A percentile compares a stretch with the other conserved stretches of the same genome.
These are phyloP conservation scores for Phytopythium kandeliae DNA, from an alignment of 352 stramenopile species.

Conservation along the genomic window DNA sequence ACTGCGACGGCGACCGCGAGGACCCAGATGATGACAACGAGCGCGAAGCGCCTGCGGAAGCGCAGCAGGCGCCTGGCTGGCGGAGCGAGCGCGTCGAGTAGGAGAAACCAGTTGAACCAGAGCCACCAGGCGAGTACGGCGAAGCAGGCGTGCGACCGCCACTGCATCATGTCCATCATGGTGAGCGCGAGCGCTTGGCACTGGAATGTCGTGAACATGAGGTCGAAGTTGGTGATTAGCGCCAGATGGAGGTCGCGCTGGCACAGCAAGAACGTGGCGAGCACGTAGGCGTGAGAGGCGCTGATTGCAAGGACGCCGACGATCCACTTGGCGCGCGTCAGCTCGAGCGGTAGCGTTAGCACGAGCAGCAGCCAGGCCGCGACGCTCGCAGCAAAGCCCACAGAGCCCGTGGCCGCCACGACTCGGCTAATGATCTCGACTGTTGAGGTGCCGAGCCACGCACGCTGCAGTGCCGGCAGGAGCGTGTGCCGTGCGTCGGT, in stretches of 20 bases:
- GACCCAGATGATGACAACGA: constrained; percentile 11
- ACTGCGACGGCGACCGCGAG: constrained; percentile 4
- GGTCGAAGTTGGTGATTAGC: constrained; percentile 15
- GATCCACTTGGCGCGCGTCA: not conserved
- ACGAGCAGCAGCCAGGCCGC: not conserved
- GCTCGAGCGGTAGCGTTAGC: not conserved
- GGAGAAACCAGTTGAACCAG: constrained; percentile 45
- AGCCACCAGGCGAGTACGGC: constrained; percentile 35
- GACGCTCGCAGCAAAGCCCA: constrained; percentile 1
- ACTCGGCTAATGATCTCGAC: constrained; percentile 4
- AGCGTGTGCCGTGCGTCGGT: not conserved
- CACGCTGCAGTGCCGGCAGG: not conserved
- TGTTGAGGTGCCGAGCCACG: constrained; percentile 1
- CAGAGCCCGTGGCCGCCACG: not conserved
- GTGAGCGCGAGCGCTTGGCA: constrained; percentile 13
- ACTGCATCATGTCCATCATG: constrained; percentile 27
- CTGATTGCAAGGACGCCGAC: not conserved
- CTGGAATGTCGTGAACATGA: constrained; percentile 19
- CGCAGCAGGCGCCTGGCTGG: constrained; percentile 7
- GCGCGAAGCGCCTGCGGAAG: constrained; percentile 11
- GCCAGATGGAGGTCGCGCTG: constrained; percentile 14
- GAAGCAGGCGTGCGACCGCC: constrained; percentile 19
- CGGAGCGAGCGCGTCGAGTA: constrained; percentile 36
- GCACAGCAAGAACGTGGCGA: constrained; percentile 5
- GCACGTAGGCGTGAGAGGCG: constrained; percentile 2